Evolutionary conservation across 1,284 basidiomycete genomes (phyloP), one percentile per base, ranked within the genome.

Genomic region (Naganishia sp.): DNA sequence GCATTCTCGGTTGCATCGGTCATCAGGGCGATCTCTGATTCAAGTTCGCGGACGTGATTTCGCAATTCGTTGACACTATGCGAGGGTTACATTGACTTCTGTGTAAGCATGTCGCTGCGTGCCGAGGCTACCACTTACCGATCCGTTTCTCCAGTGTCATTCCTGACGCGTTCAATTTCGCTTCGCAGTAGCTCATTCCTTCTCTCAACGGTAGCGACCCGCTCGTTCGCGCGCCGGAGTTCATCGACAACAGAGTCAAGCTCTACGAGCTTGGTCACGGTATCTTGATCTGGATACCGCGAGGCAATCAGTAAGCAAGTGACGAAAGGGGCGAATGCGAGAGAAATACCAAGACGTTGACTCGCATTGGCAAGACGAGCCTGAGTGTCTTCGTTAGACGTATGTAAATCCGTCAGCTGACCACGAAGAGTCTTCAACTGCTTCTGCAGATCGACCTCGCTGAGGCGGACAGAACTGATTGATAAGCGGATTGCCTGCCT

Each of bases 191-290:
- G 85, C 81, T 97, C 94, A 79, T 97, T 97, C 61, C 95, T 86
- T 68, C 93, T 84, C 79, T 99, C 95, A 50, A 98, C 89, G 4
- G 89, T 88, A 0, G 90, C 92, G 1, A 96, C 90, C 13, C 94
- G 87, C 74, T 88, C 90, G 73, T 95, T 97, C 18, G 95, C 92
- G 16, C 93, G 86, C 72, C 94, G 92, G 48, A 98, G 83, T 79
- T 99, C 95, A 16, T 89, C 90, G 28, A 90, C 88, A 69, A 96
- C 86, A 85, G 96, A 89, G 72, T 98, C 94, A 64, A 94, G 84
- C 76, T 96, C 93, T 0, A 90, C 88, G 33, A 95, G 84, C 71
- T 93, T 90, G 0, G 91, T 86, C 2, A 92, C 84, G 11, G 92
- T 89, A 76, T 95, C 94, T 75, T 94, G 90, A 74, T 95, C 92